Conservation (phyloP, 202 grass and related monocot species). For the Alloteropsis angusta region DNA sequence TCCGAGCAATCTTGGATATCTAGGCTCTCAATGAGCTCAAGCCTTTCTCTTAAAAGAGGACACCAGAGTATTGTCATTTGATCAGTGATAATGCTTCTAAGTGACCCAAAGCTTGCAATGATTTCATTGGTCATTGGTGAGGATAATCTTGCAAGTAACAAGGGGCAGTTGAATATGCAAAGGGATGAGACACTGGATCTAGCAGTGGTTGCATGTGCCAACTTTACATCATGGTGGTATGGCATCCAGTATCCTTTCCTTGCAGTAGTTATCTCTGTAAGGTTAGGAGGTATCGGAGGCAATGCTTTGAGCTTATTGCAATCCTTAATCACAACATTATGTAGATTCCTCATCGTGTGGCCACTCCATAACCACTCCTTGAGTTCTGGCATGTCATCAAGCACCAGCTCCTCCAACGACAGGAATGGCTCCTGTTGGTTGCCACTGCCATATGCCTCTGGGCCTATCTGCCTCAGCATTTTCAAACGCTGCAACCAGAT, state of each 20-base stretch:
- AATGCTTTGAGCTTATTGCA: conserved; percentile 24
- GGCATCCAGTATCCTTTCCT: conserved; percentile 34
- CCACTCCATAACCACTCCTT: conserved; percentile 32
- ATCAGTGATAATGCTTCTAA: conserved; percentile 30
- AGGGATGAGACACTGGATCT: conserved; percentile 26
- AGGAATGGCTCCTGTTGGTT: conserved; percentile 5
- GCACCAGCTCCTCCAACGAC: conserved; percentile 39
- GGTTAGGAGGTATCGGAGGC: conserved; percentile 13
- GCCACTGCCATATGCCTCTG: conserved; percentile 24
- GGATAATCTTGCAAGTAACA: conserved; percentile 28
- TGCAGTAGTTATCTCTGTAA: conserved; percentile 22
- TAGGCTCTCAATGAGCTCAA: conserved; percentile 25
- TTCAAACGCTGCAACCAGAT: conserved; percentile 37
- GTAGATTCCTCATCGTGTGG: conserved; percentile 14
- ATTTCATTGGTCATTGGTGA: conserved; percentile 2
- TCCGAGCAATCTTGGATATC: conserved; percentile 33
- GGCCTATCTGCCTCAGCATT: conserved; percentile 28
- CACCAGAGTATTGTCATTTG: conserved; percentile 9
- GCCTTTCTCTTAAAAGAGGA: conserved; percentile 8
- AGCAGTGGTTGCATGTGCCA: background rate
- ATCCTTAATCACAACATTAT: conserved; percentile 17
- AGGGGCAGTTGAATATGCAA: conserved; percentile 37
- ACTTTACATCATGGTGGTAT: conserved; percentile 26
- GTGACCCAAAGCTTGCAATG: conserved; percentile 8
- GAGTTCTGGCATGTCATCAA: conserved; percentile 43